These are phyloP conservation scores for Fusarium globosum DNA, from an alignment of 2,329 filamentous ascomycete genomes.

Conservation along the genomic window DNA sequence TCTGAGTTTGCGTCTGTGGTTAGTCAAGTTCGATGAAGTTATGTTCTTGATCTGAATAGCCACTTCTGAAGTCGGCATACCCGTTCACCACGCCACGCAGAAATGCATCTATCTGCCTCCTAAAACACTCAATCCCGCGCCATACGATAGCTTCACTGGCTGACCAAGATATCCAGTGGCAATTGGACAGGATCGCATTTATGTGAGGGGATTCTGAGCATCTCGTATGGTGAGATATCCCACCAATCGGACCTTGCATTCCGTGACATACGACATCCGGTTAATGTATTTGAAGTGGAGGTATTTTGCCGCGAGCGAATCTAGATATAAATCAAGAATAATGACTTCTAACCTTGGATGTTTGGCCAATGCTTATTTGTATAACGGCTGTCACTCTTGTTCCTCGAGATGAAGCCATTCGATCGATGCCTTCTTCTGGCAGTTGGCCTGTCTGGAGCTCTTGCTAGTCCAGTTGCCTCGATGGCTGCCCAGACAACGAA, in stretches of 20 bases:
- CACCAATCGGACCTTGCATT: slow-evolving; percentile 21
- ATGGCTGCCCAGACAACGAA: not conserved
- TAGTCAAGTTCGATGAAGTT: not conserved
- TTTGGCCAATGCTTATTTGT: rapidly evolving
- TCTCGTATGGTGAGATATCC: not conserved
- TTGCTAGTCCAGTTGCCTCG: not conserved
- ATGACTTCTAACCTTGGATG: rapidly evolving
- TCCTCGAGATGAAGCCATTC: not conserved
- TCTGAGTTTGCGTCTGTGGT: rapidly evolving
- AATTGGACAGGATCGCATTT: not conserved
- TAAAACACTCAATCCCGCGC: rapidly evolving
- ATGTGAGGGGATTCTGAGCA: not conserved
- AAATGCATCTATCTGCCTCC: not conserved
- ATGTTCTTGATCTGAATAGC: not conserved
- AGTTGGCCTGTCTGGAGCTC: not conserved
- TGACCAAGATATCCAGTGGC: rapidly evolving
- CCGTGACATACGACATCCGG: slow-evolving; percentile 22
- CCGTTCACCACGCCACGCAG: not conserved
- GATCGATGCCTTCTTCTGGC: not conserved
- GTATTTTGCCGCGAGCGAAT: not conserved
- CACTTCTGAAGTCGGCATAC: not conserved
- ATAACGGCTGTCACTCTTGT: not conserved
- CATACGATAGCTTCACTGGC: not conserved
- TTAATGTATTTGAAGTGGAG: not conserved
- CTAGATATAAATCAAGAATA: not conserved